Base-by-base conservation (phyloP, 768 basidiomycete genomes). In the Suillus subluteus region DNA sequence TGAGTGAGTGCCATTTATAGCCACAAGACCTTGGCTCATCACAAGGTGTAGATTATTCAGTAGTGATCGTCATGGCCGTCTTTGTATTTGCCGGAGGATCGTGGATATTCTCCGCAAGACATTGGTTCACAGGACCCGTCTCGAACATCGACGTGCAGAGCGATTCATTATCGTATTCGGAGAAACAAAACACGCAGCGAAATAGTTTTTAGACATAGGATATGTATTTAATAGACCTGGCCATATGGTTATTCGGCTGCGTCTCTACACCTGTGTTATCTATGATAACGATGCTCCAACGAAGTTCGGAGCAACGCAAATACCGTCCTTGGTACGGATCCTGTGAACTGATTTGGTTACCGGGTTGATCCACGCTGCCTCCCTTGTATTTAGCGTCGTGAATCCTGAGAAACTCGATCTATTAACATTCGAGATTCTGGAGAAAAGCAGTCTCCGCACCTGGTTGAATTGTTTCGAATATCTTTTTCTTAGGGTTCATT, bases 401-500 rank as follows among this genome's bases (percentile, higher is more conserved):
- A 99, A 98, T 23, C 91, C 94, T 89, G 69, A 30, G 23, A 62
- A 23, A 62, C 7, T 11, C 26, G 32, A 69, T 15, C 13, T 66
- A 35, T 63, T 43, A 64, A 66, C n/a, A 26, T 37, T 59, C 35
- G 6, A 9, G 52, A 56, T 58, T 62, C 55, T 59, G 69, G 56
- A 43, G 63, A 64, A 63, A 41, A 38, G 41, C 0, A 38, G 18
- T 6, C 12, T 56, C 58, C 79, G 30, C 71, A 90, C 94, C 91
- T 62, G 96, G 95, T 75, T 98, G 98, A 61, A 99, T 88, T 0
- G 96, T 91, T 81, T 99, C 98, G 73, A 98, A 99, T 40, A 99
- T 93, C 82, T 99, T 99, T 83, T 98, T 99, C 82, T 99, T 99
- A 15, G 98, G 98, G 79, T 98, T 98, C 65, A 99, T 83, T 73